Percentiles rank a stretch among this genome's conserved stretches.
These are phyloP conservation scores for Flaveria bidentis DNA, from an alignment of 129 eudicot genomes.

Conservation along the genomic window DNA sequence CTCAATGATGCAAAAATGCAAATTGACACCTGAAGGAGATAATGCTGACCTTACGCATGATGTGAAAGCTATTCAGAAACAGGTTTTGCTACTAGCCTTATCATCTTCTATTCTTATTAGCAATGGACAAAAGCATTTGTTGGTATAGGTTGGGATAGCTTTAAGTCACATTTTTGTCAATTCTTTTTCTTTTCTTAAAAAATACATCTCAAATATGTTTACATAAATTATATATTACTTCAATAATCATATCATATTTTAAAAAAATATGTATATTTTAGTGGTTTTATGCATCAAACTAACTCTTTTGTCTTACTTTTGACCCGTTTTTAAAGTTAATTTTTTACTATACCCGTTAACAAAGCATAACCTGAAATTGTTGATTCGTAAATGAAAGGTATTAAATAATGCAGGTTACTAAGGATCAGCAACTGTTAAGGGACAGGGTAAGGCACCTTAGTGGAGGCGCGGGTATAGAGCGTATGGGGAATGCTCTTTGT, in stretches of 20 bases:
- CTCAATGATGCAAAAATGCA: slow-evolving; percentile 87
- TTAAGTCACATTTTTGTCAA: not conserved
- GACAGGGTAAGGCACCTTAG: slow-evolving; percentile 76
- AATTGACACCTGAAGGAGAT: slow-evolving; percentile 61
- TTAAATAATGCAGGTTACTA: slow-evolving; percentile 56
- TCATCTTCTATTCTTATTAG: not conserved
- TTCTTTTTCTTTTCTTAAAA: not conserved
- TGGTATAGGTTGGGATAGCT: not conserved
- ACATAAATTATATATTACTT: not conserved
- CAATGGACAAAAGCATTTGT: not conserved
- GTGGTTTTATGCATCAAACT: not conserved
- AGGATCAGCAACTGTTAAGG: slow-evolving; percentile 78
- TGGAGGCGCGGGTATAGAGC: slow-evolving; percentile 86
- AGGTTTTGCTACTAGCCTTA: slow-evolving; percentile 49
- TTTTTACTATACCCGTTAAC: not conserved
- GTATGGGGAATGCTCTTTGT: slow-evolving; percentile 73
- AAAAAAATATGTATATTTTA: not conserved
- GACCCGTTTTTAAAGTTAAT: not conserved
- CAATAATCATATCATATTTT: not conserved
- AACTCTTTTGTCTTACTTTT: not conserved
- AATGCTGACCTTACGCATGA: slow-evolving; percentile 65
- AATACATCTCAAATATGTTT: not conserved
- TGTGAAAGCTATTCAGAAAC: slow-evolving; percentile 85
- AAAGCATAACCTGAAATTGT: not conserved
- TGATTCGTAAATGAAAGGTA: not conserved